phyloP scores from a whole-genome alignment of 352 stramenopile genomes.

The Phytophthora pini region DNA sequence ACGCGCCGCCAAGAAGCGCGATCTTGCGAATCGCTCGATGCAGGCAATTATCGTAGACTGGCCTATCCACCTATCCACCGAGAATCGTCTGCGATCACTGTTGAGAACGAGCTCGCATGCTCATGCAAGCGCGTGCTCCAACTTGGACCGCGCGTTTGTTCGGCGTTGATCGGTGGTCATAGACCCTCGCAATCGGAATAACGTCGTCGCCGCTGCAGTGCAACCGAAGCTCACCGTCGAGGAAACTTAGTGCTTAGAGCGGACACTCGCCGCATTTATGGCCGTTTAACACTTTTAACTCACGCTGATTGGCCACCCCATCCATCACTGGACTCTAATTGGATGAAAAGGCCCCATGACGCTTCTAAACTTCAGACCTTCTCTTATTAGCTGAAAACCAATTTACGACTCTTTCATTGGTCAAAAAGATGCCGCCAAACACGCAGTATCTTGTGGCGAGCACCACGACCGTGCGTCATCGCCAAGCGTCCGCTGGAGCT shows the following conservation, averaged over 20 bases:
- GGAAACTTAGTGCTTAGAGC: slow-evolving; percentile 13
- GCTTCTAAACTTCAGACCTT: background rate
- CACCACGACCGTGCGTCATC: slow-evolving; percentile 11
- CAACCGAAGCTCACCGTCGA: slow-evolving; percentile 21
- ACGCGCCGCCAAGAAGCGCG: background rate
- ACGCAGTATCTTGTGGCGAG: slow-evolving; percentile 22
- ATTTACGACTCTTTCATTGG: too few relatives aligned
- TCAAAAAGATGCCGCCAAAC: background rate
- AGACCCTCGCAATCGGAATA: slow-evolving; percentile 8
- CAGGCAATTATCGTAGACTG: background rate
- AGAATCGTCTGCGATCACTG: background rate
- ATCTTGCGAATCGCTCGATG: slow-evolving; percentile 11
- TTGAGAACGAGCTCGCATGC: background rate
- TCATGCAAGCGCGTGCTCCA: background rate
- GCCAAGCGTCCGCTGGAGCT: slow-evolving; percentile 4
- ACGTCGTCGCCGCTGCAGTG: slow-evolving; percentile 10
- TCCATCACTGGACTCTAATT: background rate
- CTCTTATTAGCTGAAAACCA: too few relatives aligned
- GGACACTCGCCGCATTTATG: slow-evolving; percentile 12
- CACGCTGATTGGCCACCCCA: slow-evolving; percentile 6
- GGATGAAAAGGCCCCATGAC: slow-evolving; percentile 12
- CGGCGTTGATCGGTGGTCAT: slow-evolving; percentile 26
- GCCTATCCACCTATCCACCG: background rate
- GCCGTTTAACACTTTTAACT: slow-evolving; percentile 29
- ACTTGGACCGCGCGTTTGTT: slow-evolving; percentile 12